phyloP scores from a whole-genome alignment of 2,329 filamentous ascomycete species.

The Neopestalotiopsis rosae region DNA sequence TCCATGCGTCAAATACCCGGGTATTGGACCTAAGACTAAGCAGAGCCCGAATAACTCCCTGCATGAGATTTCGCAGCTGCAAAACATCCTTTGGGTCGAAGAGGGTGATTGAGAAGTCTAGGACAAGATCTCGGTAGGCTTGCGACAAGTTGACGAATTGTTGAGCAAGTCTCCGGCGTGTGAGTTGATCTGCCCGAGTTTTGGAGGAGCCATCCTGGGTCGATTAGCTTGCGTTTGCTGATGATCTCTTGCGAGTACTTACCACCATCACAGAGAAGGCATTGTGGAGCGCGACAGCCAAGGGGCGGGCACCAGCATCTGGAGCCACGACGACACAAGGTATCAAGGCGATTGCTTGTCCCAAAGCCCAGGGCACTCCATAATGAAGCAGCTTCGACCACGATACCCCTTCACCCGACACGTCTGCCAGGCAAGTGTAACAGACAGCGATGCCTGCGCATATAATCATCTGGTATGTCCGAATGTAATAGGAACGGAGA shows the following conservation, averaged over 20 bases:
- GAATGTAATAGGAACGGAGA: slow-evolving; percentile 59
- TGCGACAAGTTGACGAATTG: slow-evolving; percentile 62
- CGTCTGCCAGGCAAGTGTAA: slow-evolving; percentile 58
- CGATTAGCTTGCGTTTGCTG: neutral
- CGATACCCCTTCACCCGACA: slow-evolving; percentile 44
- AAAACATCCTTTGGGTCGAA: slow-evolving; percentile 56
- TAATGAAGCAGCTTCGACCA: slow-evolving; percentile 59
- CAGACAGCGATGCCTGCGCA: slow-evolving; percentile 61
- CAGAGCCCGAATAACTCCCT: slow-evolving; percentile 58
- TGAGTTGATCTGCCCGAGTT: slow-evolving; percentile 30
- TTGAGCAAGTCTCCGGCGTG: slow-evolving; percentile 51
- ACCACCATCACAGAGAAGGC: slow-evolving; percentile 54
- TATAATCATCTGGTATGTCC: slow-evolving; percentile 60
- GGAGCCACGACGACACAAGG: slow-evolving; percentile 56
- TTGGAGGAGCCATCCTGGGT: slow-evolving; percentile 39
- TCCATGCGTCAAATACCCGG: slow-evolving; percentile 45
- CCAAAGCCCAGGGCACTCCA: slow-evolving; percentile 60
- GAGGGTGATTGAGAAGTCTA: slow-evolving; percentile 61
- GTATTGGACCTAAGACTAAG: slow-evolving; percentile 57
- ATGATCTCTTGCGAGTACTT: slow-evolving; percentile 20
- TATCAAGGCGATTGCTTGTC: slow-evolving; percentile 57
- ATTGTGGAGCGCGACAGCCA: slow-evolving; percentile 53
- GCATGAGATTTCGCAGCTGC: slow-evolving; percentile 58
- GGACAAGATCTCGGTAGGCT: slow-evolving; percentile 59
- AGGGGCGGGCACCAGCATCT: slow-evolving; percentile 58